Percentiles rank a stretch among this genome's conserved stretches.
phyloP scores from a whole-genome alignment of 805 yeast genomes.

The Cyberlindnera maclurae region DNA sequence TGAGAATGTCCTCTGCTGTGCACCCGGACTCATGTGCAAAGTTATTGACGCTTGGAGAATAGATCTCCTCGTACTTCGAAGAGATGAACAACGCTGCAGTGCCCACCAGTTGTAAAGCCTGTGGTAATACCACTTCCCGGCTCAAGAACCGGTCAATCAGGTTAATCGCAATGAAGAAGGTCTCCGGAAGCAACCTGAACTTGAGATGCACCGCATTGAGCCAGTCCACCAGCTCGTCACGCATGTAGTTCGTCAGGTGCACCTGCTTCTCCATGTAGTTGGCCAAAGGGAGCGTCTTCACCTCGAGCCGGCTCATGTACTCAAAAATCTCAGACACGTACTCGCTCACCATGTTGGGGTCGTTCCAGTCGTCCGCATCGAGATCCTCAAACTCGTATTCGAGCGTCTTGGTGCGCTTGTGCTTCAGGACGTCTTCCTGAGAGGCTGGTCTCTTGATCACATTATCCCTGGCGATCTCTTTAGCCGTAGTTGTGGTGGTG shows the following conservation, averaged over 20 bases:
- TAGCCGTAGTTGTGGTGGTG: slow-evolving; percentile 10
- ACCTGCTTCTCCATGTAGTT: slow-evolving; percentile 34
- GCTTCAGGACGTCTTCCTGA: slow-evolving; percentile 12
- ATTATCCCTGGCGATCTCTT: slow-evolving; percentile 2
- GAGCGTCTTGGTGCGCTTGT: slow-evolving; percentile 19
- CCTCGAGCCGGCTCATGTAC: slow-evolving; percentile 67
- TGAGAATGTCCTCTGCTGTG: slow-evolving; percentile 74
- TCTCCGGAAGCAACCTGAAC: slow-evolving; percentile 81
- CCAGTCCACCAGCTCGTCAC: slow-evolving; percentile 92
- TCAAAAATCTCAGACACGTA: slow-evolving; percentile 83
- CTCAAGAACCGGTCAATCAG: slow-evolving; percentile 84
- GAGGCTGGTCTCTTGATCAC: slow-evolving; percentile 40
- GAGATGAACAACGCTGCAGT: slow-evolving; percentile 84
- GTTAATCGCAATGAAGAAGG: slow-evolving; percentile 76
- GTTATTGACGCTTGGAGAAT: slow-evolving; percentile 78
- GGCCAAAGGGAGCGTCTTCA: slow-evolving; percentile 56
- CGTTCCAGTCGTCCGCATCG: slow-evolving; percentile 73
- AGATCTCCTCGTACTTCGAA: slow-evolving; percentile 90
- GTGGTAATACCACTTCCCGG: slow-evolving; percentile 68
- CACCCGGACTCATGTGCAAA: slow-evolving; percentile 81
- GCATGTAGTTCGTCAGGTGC: slow-evolving; percentile 43
- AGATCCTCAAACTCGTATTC: slow-evolving; percentile 60
- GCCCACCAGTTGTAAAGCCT: slow-evolving; percentile 77
- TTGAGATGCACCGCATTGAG: slow-evolving; percentile 81
- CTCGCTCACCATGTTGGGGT: slow-evolving; percentile 89